Percentiles rank a stretch among this genome's conserved stretches.
phyloP scores from a whole-genome alignment of 2,329 filamentous ascomycete genomes.

The Thermoascus crustaceus region DNA sequence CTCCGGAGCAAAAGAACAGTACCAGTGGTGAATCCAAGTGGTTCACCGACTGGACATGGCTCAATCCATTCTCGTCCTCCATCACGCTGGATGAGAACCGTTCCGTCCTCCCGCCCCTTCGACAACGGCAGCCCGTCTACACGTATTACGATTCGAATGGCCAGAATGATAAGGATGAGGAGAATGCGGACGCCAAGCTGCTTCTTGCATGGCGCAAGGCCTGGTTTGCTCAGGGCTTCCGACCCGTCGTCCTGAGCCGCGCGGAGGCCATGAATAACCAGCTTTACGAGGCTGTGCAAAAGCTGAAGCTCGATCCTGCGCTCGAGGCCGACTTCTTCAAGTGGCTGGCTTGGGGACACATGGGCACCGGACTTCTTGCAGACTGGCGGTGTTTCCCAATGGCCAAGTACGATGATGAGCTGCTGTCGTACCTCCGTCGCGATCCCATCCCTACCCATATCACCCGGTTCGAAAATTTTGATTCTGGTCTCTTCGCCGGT shows the following conservation, averaged over 20 bases:
- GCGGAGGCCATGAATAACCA: slow-evolving; percentile 79
- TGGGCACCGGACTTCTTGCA: slow-evolving; percentile 74
- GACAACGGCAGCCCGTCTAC: slow-evolving; percentile 65
- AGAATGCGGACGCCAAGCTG: slow-evolving; percentile 67
- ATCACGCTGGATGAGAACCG: slow-evolving; percentile 73
- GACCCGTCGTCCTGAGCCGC: slow-evolving; percentile 68
- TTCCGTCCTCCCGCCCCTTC: slow-evolving; percentile 71
- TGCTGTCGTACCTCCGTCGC: slow-evolving; percentile 64
- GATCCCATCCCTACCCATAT: slow-evolving; percentile 68
- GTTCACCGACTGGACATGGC: slow-evolving; percentile 86
- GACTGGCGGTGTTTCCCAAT: slow-evolving; percentile 80
- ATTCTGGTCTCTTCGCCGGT: slow-evolving; percentile 65
- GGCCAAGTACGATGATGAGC: slow-evolving; percentile 62
- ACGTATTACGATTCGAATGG: slow-evolving; percentile 75
- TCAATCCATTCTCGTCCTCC: slow-evolving; percentile 77
- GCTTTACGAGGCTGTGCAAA: slow-evolving; percentile 62
- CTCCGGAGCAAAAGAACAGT: slow-evolving; percentile 67
- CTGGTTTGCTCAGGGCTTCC: slow-evolving; percentile 93
- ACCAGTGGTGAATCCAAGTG: slow-evolving; percentile 71
- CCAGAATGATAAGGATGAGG: slow-evolving; percentile 54
- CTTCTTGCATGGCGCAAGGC: slow-evolving; percentile 82
- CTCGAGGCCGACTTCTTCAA: slow-evolving; percentile 66
- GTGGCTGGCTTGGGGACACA: slow-evolving; percentile 89
- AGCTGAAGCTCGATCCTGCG: slow-evolving; percentile 46
- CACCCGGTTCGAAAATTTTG: slow-evolving; percentile 60